Percentiles rank a stretch among this genome's conserved stretches.
These are phyloP conservation scores for Erodium moschatum DNA, from an alignment of 441 rosid species.

Conservation along the genomic window DNA sequence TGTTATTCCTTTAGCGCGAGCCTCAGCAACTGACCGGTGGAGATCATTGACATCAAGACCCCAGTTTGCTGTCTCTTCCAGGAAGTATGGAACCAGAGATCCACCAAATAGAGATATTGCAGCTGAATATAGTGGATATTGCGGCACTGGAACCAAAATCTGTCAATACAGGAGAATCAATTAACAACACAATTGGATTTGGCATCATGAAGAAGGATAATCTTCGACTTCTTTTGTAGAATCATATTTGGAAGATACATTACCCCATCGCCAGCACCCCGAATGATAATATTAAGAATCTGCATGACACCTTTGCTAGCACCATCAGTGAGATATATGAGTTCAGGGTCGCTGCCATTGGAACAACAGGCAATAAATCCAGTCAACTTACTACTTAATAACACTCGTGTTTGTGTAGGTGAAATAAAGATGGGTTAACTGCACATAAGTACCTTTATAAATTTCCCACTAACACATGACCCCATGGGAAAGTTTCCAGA, in stretches of 20 bases:
- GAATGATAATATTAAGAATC: conserved; percentile 67
- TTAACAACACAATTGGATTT: conserved; percentile 6
- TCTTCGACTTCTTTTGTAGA: not conserved
- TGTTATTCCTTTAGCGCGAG: conserved; percentile 73
- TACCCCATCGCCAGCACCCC: conserved; percentile 84
- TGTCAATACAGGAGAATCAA: conserved; percentile 24
- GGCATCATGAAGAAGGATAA: not conserved
- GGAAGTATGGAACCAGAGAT: conserved; percentile 82
- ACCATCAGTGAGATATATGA: conserved; percentile 89
- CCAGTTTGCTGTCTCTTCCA: conserved; percentile 95
- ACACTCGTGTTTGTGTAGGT: not conserved
- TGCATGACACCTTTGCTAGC: conserved; percentile 99
- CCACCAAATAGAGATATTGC: conserved; percentile 80
- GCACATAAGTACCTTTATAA: no score
- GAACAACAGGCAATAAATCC: conserved; percentile 20
- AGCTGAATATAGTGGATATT: conserved; percentile 96
- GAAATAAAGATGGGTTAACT: not conserved
- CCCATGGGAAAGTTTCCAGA: no score
- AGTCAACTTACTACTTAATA: conserved; percentile 16
- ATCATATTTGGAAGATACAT: conserved; percentile 17
- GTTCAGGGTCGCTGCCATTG: conserved; percentile 73
- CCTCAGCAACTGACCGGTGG: conserved; percentile 57
- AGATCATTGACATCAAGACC: conserved; percentile 83
- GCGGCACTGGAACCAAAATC: conserved; percentile 97
- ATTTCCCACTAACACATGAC: no score